These are phyloP conservation scores for Hypocrella siamensis DNA, from an alignment of 2,329 filamentous ascomycete genomes.

Conservation along the genomic window DNA sequence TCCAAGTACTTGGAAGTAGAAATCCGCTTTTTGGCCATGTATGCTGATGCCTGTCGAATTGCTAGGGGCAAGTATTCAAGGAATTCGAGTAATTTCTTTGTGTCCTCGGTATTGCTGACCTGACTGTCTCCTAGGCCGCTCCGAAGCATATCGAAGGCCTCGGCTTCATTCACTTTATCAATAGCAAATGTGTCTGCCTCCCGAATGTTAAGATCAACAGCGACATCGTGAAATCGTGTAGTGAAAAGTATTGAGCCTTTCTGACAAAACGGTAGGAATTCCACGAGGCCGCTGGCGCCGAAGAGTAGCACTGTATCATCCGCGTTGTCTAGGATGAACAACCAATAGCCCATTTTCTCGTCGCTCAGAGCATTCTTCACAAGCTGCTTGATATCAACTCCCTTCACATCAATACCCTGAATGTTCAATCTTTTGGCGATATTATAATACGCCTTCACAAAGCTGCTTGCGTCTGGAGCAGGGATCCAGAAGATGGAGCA, in stretches of 20 bases:
- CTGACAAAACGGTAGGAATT: conserved; percentile 6
- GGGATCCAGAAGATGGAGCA: conserved; percentile 26
- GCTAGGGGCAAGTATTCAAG: conserved; percentile 17
- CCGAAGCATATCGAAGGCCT: conserved; percentile 10
- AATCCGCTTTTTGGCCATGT: conserved; percentile 13
- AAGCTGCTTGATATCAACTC: conserved; percentile 17
- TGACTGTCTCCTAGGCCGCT: conserved; percentile 7
- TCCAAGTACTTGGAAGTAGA: conserved; percentile 11
- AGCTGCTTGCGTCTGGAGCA: conserved; percentile 10
- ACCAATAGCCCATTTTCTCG: conserved; percentile 16
- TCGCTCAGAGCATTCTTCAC: conserved; percentile 17
- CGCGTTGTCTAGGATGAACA: conserved; percentile 29
- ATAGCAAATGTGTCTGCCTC: conserved; percentile 8
- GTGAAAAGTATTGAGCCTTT: conserved; percentile 7
- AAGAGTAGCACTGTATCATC: conserved; percentile 20
- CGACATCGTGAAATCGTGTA: conserved; percentile 4
- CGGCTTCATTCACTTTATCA: conserved; percentile 7
- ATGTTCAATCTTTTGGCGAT: conserved; percentile 15
- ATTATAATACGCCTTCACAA: conserved; percentile 18
- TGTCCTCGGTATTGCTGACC: conserved; percentile 7
- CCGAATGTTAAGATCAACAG: conserved; percentile 2
- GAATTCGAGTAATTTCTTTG: conserved; percentile 11
- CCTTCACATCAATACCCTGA: conserved; percentile 14
- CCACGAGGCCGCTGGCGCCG: conserved; percentile 5
- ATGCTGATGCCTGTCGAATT: conserved; percentile 19